A percentile compares a stretch with the other conserved stretches of the same genome.
Conservation (phyloP, 352 stramenopile genomes). For the Phytopythium delawarense region DNA sequence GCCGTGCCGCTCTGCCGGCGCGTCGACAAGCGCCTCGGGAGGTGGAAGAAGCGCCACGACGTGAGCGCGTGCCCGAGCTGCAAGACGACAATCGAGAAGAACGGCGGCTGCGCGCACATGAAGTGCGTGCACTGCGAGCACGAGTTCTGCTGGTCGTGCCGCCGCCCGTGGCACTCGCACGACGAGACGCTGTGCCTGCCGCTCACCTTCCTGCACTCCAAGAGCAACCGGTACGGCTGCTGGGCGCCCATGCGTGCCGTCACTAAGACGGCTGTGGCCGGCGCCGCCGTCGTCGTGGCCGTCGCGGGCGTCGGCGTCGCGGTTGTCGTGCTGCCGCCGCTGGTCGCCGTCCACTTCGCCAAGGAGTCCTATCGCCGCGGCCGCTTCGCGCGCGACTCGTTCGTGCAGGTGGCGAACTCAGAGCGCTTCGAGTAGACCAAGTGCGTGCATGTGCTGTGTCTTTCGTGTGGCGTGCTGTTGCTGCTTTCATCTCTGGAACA, state of each 20-base stretch:
- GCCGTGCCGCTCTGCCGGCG: slow-evolving; percentile 46
- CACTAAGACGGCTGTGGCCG: slow-evolving; percentile 63
- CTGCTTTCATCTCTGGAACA: background rate
- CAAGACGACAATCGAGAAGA: slow-evolving; percentile 75
- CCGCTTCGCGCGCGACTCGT: slow-evolving; percentile 36
- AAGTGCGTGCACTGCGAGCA: slow-evolving; percentile 82
- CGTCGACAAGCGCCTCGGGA: slow-evolving; percentile 57
- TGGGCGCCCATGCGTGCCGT: slow-evolving; percentile 61
- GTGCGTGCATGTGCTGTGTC: background rate
- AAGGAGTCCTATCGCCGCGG: slow-evolving; percentile 41
- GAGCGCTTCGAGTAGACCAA: slow-evolving; percentile 1
- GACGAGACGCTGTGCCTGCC: slow-evolving; percentile 71
- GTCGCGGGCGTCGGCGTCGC: slow-evolving; percentile 58
- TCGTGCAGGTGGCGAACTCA: slow-evolving; percentile 19
- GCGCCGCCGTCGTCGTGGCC: slow-evolving; percentile 42
- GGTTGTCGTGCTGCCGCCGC: slow-evolving; percentile 58
- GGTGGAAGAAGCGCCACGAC: slow-evolving; percentile 69
- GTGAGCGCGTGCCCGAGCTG: slow-evolving; percentile 69
- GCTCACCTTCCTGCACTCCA: slow-evolving; percentile 63
- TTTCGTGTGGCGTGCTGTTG: background rate
- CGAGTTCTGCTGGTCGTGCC: slow-evolving; percentile 82
- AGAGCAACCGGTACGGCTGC: slow-evolving; percentile 56
- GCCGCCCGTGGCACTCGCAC: slow-evolving; percentile 64
- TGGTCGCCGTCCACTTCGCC: slow-evolving; percentile 58
- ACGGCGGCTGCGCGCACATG: slow-evolving; percentile 84